Percentiles rank a stretch among this genome's conserved stretches.
phyloP scores from a whole-genome alignment of 805 yeast genomes.

The Ogataea salicorniae region DNA sequence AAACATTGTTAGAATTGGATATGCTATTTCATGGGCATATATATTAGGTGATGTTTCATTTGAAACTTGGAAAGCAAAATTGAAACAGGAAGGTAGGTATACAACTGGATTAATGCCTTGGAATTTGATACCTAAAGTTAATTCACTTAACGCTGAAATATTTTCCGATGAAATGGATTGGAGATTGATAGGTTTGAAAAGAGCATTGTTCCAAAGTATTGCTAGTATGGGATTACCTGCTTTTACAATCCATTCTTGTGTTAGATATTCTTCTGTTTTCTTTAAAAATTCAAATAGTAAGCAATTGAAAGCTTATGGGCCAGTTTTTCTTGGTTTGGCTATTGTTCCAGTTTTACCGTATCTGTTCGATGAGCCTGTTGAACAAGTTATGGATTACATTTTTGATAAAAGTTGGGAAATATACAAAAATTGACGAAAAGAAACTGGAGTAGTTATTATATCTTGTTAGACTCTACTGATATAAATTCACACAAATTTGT shows the following conservation, averaged over 20 bases:
- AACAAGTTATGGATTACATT: constrained; percentile 54
- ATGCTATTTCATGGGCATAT: constrained; percentile 73
- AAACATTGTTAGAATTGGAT: constrained; percentile 54
- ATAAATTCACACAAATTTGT: neutral
- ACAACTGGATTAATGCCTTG: constrained; percentile 62
- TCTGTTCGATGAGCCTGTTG: constrained; percentile 79
- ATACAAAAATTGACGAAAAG: constrained; percentile 8
- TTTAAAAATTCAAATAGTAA: constrained; percentile 52
- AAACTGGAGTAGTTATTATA: constrained; percentile 5
- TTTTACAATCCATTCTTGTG: constrained; percentile 74
- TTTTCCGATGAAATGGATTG: constrained; percentile 50
- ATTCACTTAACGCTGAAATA: constrained; percentile 33
- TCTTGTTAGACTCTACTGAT: neutral
- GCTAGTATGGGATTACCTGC: constrained; percentile 90
- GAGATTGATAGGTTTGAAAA: constrained; percentile 56
- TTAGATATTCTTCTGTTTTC: constrained; percentile 58
- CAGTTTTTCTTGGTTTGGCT: constrained; percentile 72
- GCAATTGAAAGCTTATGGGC: constrained; percentile 58
- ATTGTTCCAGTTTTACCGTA: constrained; percentile 76
- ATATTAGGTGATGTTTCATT: constrained; percentile 69
- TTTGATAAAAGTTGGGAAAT: constrained; percentile 48
- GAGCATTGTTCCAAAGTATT: constrained; percentile 75
- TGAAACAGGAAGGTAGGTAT: constrained; percentile 62
- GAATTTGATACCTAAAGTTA: constrained; percentile 44
- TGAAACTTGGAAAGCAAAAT: constrained; percentile 66